Evolutionary conservation across 2,329 filamentous ascomycete species (phyloP).

Genomic region (Paecilomyces variotii): DNA sequence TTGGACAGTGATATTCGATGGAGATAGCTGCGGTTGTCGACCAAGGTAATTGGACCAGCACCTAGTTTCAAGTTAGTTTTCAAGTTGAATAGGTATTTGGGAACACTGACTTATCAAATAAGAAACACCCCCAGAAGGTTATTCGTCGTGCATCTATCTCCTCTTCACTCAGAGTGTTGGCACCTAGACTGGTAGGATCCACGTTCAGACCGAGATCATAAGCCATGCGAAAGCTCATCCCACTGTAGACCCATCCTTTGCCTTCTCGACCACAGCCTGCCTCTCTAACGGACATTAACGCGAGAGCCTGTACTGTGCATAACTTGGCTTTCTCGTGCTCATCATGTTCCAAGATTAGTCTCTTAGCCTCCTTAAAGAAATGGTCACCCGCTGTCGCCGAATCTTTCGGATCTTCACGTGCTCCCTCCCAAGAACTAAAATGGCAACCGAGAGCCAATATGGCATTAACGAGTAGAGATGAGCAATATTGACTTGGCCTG

Average conservation of each 20-base stretch:
- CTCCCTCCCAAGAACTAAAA: constrained; percentile 70
- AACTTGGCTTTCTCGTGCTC: constrained; percentile 84
- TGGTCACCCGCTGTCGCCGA: constrained; percentile 85
- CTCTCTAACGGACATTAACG: constrained; percentile 92
- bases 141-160: constrained; percentile 84
- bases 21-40: constrained; percentile 76
- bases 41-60: constrained; percentile 98
- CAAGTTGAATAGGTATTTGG: neutral
- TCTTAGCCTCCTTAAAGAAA: constrained; percentile 90
- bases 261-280: constrained; percentile 90
- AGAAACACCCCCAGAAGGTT: constrained; percentile 95
- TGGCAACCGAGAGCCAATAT: constrained; percentile 91
- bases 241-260: constrained; percentile 96
- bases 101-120: constrained; percentile 73
- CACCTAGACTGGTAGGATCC: constrained; percentile 60
- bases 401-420: constrained; percentile 63
- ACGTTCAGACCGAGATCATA: constrained; percentile 88
- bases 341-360: constrained; percentile 80
- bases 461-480: constrained; percentile 80
- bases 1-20: constrained; percentile 70
- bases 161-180: constrained; percentile 61
- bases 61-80: constrained; percentile 27
- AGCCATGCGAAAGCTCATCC: constrained; percentile 97
- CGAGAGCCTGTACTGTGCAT: constrained; percentile 86
- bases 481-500: constrained; percentile 67